Evolutionary conservation across 129 eudicot genomes (phyloP), one percentile per base, ranked within the genome.

Genomic region (Rutidosis leptorrhynchoides): DNA sequence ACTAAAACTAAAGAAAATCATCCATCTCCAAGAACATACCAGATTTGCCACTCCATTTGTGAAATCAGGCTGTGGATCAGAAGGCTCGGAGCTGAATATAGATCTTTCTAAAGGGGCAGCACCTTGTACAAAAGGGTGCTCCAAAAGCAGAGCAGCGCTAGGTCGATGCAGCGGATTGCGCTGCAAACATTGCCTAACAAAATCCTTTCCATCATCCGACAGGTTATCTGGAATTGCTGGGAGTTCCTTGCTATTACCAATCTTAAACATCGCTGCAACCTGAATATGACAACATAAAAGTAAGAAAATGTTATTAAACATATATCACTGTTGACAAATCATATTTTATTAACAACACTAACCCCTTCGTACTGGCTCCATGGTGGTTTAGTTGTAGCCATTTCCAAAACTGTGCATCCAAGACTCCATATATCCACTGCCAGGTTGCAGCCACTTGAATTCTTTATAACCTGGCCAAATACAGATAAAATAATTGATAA

Each of bases 291-390:
- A n/a, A n/a, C n/a, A n/a, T n/a, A n/a, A n/a, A n/a, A n/a, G n/a
- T n/a, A n/a, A n/a, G n/a, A n/a, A n/a, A n/a, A n/a, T n/a, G n/a
- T n/a, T n/a, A n/a, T n/a, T n/a, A n/a, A n/a, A n/a, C n/a, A n/a
- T n/a, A n/a, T n/a, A n/a, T n/a, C n/a, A n/a, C n/a, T n/a, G n/a
- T n/a, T n/a, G n/a, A n/a, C n/a, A n/a, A n/a, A n/a, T 27, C 56
- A 40, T 54, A 64, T 74, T 61, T 55, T 56, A 56, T 56, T 56
- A 23, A 24, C 6, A 64, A 73, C 22, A 80, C 98, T 54, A 51
- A 91, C 98, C 96, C 98, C 96, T 79, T 92, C 98, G 61, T 88
- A 92, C 62, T 92, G 96, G 74, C 95, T 92, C 98, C 98, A 92
- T 55, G 98, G 98, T 49, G 98, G 98, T 79, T 88, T 88, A 51